A percentile compares a stretch with the other conserved stretches of the same genome.
phyloP scores from a whole-genome alignment of 805 yeast genomes.

The Saturnispora ahearnii region DNA sequence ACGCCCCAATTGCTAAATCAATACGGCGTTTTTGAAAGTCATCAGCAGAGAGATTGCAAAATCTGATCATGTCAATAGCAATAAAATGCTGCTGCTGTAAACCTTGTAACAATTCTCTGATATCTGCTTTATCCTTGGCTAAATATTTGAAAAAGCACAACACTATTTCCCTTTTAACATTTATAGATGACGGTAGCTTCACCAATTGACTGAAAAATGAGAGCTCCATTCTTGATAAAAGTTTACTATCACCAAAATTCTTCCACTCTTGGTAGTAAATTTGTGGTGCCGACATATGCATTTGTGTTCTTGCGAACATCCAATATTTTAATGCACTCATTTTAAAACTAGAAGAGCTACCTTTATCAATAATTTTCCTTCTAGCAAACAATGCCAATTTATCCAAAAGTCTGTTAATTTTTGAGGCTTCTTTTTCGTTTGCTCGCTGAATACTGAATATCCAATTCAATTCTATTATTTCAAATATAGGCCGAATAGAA shows the following conservation, averaged over 20 bases:
- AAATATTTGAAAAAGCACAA: constrained; percentile 9
- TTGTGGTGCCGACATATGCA: constrained; percentile 8
- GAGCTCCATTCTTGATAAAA: constrained; percentile 18
- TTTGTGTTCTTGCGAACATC: constrained; percentile 6
- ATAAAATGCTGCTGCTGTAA: constrained; percentile 8
- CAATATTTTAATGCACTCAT: constrained; percentile 6
- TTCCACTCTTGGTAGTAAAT: constrained; percentile 25
- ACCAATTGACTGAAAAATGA: constrained; percentile 15
- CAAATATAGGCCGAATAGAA: constrained; percentile 2
- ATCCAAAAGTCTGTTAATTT: constrained; percentile 5
- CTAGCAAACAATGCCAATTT: constrained; percentile 1
- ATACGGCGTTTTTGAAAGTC: neutral
- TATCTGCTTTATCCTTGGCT: neutral
- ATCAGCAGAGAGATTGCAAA: neutral
- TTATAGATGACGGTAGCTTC: neutral
- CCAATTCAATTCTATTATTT: constrained; percentile 6
- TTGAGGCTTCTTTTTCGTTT: constrained; percentile 3
- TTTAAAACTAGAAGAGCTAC: neutral
- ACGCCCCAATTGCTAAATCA: constrained; percentile 3
- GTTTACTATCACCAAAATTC: constrained; percentile 18
- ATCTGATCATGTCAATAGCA: neutral
- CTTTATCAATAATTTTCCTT: constrained; percentile 1
- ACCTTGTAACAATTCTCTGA: neutral
- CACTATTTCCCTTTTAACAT: constrained; percentile 1
- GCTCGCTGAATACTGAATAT: constrained; percentile 5